phyloP scores from a whole-genome alignment of 306 rosid genomes.

The Corylus americana region DNA sequence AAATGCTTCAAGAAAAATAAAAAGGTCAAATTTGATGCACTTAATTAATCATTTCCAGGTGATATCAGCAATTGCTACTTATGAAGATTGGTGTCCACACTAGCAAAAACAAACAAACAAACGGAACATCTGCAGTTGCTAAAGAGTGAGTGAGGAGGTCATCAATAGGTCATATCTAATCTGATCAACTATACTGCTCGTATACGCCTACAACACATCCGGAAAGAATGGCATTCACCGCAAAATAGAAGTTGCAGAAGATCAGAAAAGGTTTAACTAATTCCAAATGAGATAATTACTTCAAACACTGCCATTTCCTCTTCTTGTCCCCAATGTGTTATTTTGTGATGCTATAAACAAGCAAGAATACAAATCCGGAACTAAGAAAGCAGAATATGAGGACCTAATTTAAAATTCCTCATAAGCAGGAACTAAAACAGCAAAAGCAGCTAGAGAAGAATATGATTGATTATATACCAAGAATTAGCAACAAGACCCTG shows the following conservation, averaged over 20 bases:
- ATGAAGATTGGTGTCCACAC: not conserved
- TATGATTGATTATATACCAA: slow-evolving; percentile 18
- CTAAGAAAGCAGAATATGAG: not conserved
- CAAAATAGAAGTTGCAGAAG: not conserved
- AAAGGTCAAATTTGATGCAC: not conserved
- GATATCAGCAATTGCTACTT: not conserved
- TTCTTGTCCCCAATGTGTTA: not conserved
- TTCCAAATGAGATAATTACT: slow-evolving; percentile 10
- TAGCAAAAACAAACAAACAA: not conserved
- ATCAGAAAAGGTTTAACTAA: slow-evolving; percentile 10
- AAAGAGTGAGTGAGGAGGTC: not conserved
- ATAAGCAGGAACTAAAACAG: slow-evolving; percentile 14
- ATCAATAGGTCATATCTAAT: not conserved
- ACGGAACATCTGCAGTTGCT: not conserved
- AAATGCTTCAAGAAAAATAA: not conserved
- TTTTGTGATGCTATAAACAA: slow-evolving; percentile 17
- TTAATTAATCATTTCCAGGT: not conserved
- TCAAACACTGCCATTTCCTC: slow-evolving; percentile 1
- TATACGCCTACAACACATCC: not conserved
- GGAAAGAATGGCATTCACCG: slow-evolving; percentile 1
- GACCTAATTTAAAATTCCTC: not conserved
- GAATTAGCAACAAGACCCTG: slow-evolving; percentile 1
- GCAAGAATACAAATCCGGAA: not conserved
- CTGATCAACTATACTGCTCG: not conserved
- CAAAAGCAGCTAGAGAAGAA: slow-evolving; percentile 11